Evolutionary conservation across 805 yeast species (phyloP), one percentile per base, ranked within the genome.

Genomic region (Candida sakaeoensis): DNA sequence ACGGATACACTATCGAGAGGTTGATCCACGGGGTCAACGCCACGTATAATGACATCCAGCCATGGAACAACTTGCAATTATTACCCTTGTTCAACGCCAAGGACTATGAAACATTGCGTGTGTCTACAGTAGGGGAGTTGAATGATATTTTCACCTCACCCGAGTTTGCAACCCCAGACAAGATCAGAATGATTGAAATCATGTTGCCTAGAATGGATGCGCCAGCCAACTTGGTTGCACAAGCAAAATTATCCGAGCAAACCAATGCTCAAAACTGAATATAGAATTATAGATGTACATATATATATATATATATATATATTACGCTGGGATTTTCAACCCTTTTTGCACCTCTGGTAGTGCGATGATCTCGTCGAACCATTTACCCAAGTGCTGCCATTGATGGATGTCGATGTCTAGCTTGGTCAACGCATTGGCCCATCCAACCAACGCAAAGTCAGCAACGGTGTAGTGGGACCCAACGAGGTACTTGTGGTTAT

Each of bases 1-100:
- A 75, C 48, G 89, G 89, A 62, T 82, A 82, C 70, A 82, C 89
- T 52, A 82, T 82, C 57, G 89, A 82, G 65, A 78, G 81, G 66
- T 73, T 82, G 66, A 82, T 82, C 51, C 87, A 82, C 64, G 88
- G 88, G 59, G 76, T 67, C 51, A 65, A 66, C 22, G 85, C 85
- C 37, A 62, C 70, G 40, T 82, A 82, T 65, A 82, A 82, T 60
- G 77, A 74, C 51, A 77, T 82, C 55, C 87, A 82, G 65, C 66
- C 75, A 41, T 82, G 89, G 89, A 74, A 80, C 55, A 83, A 82
- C 65, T 68, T 70, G 60, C 70, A 68, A 43, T 52, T 81, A 44
- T 66, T 80, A 53, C 78, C 77, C 42, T 58, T 76, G 31, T 85
- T 85, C 69, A 80, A 80, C 47, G 85, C 84, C 41, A 61, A 61